phyloP scores from a whole-genome alignment of 495 filamentous ascomycete species.

The Penicillium antarcticum region DNA sequence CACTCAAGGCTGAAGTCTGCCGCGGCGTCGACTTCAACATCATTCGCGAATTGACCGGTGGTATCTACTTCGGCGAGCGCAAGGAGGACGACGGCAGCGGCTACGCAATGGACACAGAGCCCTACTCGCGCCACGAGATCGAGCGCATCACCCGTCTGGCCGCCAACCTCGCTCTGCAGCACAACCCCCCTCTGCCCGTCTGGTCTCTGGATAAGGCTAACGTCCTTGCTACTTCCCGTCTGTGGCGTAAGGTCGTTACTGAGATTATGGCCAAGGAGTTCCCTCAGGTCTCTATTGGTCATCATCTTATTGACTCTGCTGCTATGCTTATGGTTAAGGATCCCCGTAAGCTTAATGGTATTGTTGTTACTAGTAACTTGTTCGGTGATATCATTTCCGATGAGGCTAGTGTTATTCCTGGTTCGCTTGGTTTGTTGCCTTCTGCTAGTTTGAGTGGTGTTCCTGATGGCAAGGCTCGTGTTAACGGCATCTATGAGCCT shows the following conservation, averaged over 20 bases:
- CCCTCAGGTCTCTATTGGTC: constrained; percentile 75
- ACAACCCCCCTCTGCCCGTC: constrained; percentile 76
- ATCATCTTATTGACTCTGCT: constrained; percentile 93
- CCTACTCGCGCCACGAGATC: constrained; percentile 83
- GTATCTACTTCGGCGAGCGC: constrained; percentile 95
- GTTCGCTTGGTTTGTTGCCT: constrained; percentile 83
- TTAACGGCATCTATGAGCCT: constrained; percentile 88
- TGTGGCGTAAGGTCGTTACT: constrained; percentile 86
- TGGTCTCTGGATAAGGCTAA: constrained; percentile 97
- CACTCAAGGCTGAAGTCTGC: constrained; percentile 84
- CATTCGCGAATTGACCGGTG: constrained; percentile 90
- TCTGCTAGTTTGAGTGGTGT: constrained; percentile 84
- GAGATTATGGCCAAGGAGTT: constrained; percentile 81
- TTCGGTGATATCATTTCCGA: constrained; percentile 97
- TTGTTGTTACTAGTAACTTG: constrained; percentile 90
- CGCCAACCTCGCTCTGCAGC: constrained; percentile 74
- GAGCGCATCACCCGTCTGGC: constrained; percentile 85
- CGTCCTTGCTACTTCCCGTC: constrained; percentile 81
- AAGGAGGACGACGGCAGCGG: constrained; percentile 77
- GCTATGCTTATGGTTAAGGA: constrained; percentile 99
- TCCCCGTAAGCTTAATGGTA: constrained; percentile 83
- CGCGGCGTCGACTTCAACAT: constrained; percentile 90
- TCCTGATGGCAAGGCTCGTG: constrained; percentile 62
- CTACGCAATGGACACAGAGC: constrained; percentile 82
- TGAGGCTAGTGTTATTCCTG: constrained; percentile 94